Evolutionary conservation across 2,329 filamentous ascomycete genomes (phyloP), one percentile per base, ranked within the genome.

Genomic region (Colletotrichum tropicale): DNA sequence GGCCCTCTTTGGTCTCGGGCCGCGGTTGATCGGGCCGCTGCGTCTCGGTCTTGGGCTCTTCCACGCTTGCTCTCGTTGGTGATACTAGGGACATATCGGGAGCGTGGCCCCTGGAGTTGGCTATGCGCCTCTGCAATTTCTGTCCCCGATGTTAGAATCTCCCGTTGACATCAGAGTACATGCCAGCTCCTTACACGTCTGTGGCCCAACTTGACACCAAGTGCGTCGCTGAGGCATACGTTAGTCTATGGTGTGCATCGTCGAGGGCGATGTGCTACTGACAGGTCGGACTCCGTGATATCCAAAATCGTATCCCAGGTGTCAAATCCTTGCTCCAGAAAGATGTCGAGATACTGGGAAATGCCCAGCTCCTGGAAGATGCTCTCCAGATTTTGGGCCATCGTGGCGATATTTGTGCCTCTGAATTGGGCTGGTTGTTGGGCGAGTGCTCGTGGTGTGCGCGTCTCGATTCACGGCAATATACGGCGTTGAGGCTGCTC

Each of bases 91-190:
- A 89, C 2, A 85, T 84, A 48, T 90, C 88, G 6, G 91, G 88
- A 18, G 90, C 88, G 71, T 93, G 84, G 24, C 94, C 93, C 82
- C 94, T 89, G 24, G 91, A 92, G 80, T 95, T 94, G 76, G 94
- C 94, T 81, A 97, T 96, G 66, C 93, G 93, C 77, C 94, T 89
- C 86, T 97, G 95, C n/a, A 97, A 88, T 89, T 95, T 95, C 93
- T 95, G 28, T 7, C 5, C 15, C 10, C 13, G 8, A 3, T 28
- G 26, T 73, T 28, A 75, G 48, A 21, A 8, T 26, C 12, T 18
- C 13, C 4, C 15, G 4, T 8, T 10, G 2, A 18, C 7, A 5
- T 7, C 5, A 3, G 6, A 7, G 12, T 15, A 32, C 6, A 60
- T 3, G 16, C 5, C 12, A 8, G 12, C 8, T 38, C n/a, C 92